These are phyloP conservation scores for Neonectria magnoliae DNA, from an alignment of 2,329 filamentous ascomycete genomes.

Conservation along the genomic window DNA sequence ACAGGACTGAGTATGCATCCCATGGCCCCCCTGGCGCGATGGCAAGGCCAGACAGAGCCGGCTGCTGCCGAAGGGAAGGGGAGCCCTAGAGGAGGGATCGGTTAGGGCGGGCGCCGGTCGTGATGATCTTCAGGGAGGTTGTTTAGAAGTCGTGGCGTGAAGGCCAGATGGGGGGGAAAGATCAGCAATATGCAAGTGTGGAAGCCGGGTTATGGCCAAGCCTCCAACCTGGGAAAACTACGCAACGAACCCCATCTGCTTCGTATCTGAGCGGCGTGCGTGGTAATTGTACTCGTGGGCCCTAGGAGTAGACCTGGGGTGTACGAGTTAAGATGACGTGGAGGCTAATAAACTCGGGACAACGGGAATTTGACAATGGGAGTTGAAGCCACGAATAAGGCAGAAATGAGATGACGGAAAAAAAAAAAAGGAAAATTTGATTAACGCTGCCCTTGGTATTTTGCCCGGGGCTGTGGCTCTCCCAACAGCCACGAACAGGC, in stretches of 20 bases:
- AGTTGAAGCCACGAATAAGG: slow-evolving; percentile 2
- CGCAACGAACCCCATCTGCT: background rate
- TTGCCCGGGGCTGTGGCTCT: slow-evolving; percentile 9
- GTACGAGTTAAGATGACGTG: slow-evolving; percentile 19
- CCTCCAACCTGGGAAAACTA: background rate
- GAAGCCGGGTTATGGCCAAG: background rate
- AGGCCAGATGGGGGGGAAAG: slow-evolving; percentile 10
- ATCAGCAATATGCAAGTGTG: slow-evolving; percentile 1
- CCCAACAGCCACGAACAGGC: slow-evolving; percentile 9
- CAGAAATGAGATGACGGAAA: background rate
- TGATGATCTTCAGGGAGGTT: slow-evolving; percentile 22
- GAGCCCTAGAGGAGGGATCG: slow-evolving; percentile 3
- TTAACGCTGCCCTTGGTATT: background rate
- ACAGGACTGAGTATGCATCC: slow-evolving; percentile 5
- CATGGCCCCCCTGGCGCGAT: slow-evolving; percentile 9
- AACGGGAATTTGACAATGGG: slow-evolving; percentile 13
- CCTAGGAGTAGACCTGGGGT: background rate
- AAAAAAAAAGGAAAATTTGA: background rate
- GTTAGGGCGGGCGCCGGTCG: slow-evolving; percentile 2
- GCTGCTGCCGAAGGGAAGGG: slow-evolving; percentile 13
- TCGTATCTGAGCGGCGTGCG: slow-evolving; percentile 4
- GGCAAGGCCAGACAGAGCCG: slow-evolving; percentile 17
- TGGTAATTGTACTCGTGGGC: background rate
- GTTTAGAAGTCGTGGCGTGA: slow-evolving; percentile 9
- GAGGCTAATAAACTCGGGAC: slow-evolving; percentile 23